Percentiles rank a stretch among this genome's conserved stretches.
Evolutionary conservation across 1,284 basidiomycete genomes (phyloP).

Genomic region (Pterula multifida): DNA sequence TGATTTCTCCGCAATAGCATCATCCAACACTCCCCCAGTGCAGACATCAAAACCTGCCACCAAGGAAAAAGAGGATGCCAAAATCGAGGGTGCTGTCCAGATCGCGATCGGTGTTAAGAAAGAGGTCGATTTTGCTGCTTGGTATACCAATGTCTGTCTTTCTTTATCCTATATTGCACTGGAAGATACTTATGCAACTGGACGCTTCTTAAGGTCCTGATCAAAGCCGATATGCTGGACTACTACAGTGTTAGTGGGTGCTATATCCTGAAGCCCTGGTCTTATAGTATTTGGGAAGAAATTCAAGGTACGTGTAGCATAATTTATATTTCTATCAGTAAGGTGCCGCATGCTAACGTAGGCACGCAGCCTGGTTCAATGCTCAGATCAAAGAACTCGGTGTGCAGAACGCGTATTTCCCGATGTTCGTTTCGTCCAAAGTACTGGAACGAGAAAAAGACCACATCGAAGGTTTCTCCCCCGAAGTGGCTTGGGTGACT

Average conservation of each 20-base stretch:
- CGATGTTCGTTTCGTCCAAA: conserved; percentile 93
- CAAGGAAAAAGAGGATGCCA: conserved; percentile 64
- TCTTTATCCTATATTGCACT: background rate
- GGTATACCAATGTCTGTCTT: conserved; percentile 81
- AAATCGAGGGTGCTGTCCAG: conserved; percentile 80
- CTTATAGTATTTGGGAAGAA: conserved; percentile 92
- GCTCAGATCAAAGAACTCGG: conserved; percentile 86
- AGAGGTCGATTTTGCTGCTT: conserved; percentile 85
- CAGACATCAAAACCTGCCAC: conserved; percentile 26
- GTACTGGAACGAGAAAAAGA: conserved; percentile 96
- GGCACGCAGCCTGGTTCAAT: conserved; percentile 76
- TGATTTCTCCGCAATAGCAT: conserved; percentile 60
- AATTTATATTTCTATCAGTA: conserved; percentile 10
- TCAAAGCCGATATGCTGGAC: conserved; percentile 98
- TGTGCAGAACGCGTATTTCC: conserved; percentile 97
- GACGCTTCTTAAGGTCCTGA: conserved; percentile 55
- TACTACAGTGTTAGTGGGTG: conserved; percentile 99
- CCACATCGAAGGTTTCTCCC: conserved; percentile 99
- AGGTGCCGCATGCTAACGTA: conserved; percentile 3
- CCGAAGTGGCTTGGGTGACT: conserved; percentile 99
- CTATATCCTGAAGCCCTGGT: conserved; percentile 97
- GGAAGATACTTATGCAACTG: too few species aligned
- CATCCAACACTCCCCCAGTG: conserved; percentile 25
- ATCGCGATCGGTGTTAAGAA: conserved; percentile 93
- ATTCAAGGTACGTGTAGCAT: conserved; percentile 94